Evolutionary conservation across 768 basidiomycete genomes (phyloP).

Genomic region (Mrakia frigida): DNA sequence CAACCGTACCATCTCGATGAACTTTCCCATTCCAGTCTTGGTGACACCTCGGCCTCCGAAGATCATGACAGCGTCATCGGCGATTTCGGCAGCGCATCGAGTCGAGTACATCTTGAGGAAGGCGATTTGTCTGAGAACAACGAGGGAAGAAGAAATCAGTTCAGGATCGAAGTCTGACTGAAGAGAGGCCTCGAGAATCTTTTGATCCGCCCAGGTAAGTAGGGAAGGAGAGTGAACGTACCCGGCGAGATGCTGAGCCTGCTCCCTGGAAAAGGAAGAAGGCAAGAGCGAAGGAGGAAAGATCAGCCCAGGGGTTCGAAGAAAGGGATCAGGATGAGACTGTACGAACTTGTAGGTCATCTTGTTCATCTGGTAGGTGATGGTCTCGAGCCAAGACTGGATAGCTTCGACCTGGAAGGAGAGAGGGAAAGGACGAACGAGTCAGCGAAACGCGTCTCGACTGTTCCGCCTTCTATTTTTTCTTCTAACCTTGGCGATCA

Average conservation of each 20-base stretch:
- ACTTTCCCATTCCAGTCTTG: constrained; percentile 38
- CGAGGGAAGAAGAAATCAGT: constrained; percentile 39
- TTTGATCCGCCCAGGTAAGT: too few species aligned
- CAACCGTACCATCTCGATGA: constrained; percentile 36
- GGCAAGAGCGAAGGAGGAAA: too few species aligned
- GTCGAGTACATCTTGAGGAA: constrained; percentile 76
- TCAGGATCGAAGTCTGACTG: neutral
- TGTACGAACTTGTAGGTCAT: constrained; percentile 61
- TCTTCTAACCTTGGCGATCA: constrained; percentile 62
- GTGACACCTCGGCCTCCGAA: constrained; percentile 31
- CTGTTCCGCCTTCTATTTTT: too few species aligned
- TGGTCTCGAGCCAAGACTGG: constrained; percentile 44
- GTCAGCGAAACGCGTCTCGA: too few species aligned
- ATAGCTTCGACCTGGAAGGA: constrained; percentile 49
- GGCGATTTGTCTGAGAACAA: constrained; percentile 55
- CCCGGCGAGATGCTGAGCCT: constrained; percentile 65
- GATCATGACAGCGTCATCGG: constrained; percentile 64
- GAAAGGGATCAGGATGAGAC: too few species aligned
- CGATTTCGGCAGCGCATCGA: constrained; percentile 68
- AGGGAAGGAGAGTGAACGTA: constrained; percentile 41
- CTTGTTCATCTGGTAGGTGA: constrained; percentile 81
- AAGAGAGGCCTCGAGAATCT: neutral
- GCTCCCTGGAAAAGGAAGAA: too few species aligned
- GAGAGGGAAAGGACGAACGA: too few species aligned
- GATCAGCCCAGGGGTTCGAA: too few species aligned